Base-by-base conservation (phyloP, 192 early-diverging fungal genomes). In the Paraglomus occultum region DNA sequence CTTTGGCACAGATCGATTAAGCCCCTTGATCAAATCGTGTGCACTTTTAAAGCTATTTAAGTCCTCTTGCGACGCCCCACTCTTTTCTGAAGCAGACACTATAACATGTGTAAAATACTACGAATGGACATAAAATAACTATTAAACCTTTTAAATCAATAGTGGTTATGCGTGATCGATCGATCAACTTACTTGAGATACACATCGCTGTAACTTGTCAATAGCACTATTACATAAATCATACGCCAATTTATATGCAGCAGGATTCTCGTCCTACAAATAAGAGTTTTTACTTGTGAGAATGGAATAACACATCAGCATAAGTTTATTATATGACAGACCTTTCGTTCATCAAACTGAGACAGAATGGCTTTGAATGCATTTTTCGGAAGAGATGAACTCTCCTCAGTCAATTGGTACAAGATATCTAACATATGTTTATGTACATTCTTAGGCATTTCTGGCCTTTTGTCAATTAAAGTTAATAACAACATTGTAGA, bases 71-170 rank as follows among this genome's bases (percentile, higher is more conserved):
- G 81, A 76, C 43, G 71, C 75, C 14, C 78, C 79, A 59, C 62
- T 77, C 42, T 67, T 66, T 39, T 80, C 81, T 0, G 88, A 86
- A 31, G 82, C 78, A 14, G 75, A 77, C 38, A 93, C 74, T 18
- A 99, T 87, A 4, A 88, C 82, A 51, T 96, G 93, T 23, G 87
- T 84, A 81, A 99, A 96, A 77, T 96, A 92, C 87, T 90, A 54
- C n/a, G 18, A 6, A 45, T 4, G 40, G 31, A 31, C 31, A 31
- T 31, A 31, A 31, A 31, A 31, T 31, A 1, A 31, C 31, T 31
- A 17, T 31, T 51, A 18, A 47, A 1, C 23, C 23, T 17, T 31
- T 71, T 15, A 12, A 38, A 31, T 31, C 31, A 31, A 31, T 3
- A 31, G 31, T 3, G 31, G 31, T 31, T 31, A 31, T 31, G 31